These are phyloP conservation scores for Primulina tabacum DNA, from an alignment of 257 asterid species.

Conservation along the genomic window DNA sequence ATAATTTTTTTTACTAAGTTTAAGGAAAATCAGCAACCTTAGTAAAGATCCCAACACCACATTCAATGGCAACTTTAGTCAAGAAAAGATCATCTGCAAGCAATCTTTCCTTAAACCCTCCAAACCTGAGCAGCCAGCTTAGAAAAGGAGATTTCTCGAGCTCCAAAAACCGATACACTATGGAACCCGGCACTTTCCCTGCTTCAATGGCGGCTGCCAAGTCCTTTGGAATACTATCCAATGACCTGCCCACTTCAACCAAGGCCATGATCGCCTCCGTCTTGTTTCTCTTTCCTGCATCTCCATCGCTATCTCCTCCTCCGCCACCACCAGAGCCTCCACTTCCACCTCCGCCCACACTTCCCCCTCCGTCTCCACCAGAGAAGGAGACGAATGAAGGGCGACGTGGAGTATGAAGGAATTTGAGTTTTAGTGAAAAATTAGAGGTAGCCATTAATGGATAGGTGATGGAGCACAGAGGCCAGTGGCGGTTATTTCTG, in stretches of 20 bases:
- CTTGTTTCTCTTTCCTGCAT: conserved; percentile 68
- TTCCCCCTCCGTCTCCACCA: conserved; percentile 17
- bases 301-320: conserved; percentile 41
- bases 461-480: conserved; percentile 25
- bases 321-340: conserved; percentile 33
- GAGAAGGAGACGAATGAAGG: conserved; percentile 38
- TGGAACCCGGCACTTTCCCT: conserved; percentile 73
- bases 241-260: conserved; percentile 66
- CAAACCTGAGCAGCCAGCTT: conserved; percentile 70
- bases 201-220: conserved; percentile 75
- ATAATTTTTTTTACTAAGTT: not conserved
- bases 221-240: conserved; percentile 83
- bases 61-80: conserved; percentile 95
- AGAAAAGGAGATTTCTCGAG: conserved; percentile 68
- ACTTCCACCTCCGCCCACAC: conserved; percentile 25
- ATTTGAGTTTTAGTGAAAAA: conserved; percentile 28
- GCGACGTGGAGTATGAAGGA: conserved; percentile 32
- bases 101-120: conserved; percentile 87
- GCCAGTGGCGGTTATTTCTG: conserved; percentile 22
- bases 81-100: conserved; percentile 93
- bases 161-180: conserved; percentile 58
- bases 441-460: conserved; percentile 28
- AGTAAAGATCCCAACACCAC: conserved; percentile 92
- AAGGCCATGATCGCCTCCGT: conserved; percentile 75
- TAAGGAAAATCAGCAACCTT: conserved; percentile 45